Base-by-base conservation (phyloP, 2,329 filamentous ascomycete species). In the Diaporthe nobilis region DNA sequence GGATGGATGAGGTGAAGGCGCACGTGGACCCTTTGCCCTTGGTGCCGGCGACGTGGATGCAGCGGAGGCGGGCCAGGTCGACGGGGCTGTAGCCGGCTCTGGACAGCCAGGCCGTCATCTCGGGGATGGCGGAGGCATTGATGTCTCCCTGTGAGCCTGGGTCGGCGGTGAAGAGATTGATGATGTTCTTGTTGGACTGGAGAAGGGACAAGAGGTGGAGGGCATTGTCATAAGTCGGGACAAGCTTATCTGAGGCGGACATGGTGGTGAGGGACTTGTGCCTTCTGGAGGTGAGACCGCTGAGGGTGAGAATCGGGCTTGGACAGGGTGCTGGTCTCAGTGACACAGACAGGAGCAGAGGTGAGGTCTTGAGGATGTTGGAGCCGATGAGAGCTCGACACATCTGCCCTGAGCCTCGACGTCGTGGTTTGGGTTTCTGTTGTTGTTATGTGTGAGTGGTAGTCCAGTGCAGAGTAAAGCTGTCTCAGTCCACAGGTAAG, bases 11-110 rank as follows among this genome's bases (percentile, higher is more conserved):
- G 28, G 95, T 90, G 82, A 96, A 96, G 13, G 96, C 94, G 78
- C 94, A 95, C 0, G 95, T 95, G 3, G 94, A 97, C 55, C 96
- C 96, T 84, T 98, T 98, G 76, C 96, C 96, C 83, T 98, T 98
- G 6, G 96, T 98, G 17, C 96, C 96, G 1, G 96, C 94, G 61
- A 98, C 92, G 82, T 98, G 96, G 77, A 98, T 91, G 78, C 88
- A 89, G 22, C 84, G 85, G 71, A 90, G 83, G 5, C 80, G 78
- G 17, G 83, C 80, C 37, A 90, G 85, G 78, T 87, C 85, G 0
- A 80, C 72, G 1, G 83, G 83, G 84, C 93, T 85, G 84, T 98
- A 94, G 67, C 95, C 95, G 73, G 94, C 92, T 77, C 93, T 93
- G 61, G 85, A 87, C 78, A 94, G 91, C 94, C 94, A 98, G 79